Percentiles rank a stretch among this genome's conserved stretches.
Evolutionary conservation across 176 grass and related monocot species (phyloP).

Genomic region (Eleusine coracana): DNA sequence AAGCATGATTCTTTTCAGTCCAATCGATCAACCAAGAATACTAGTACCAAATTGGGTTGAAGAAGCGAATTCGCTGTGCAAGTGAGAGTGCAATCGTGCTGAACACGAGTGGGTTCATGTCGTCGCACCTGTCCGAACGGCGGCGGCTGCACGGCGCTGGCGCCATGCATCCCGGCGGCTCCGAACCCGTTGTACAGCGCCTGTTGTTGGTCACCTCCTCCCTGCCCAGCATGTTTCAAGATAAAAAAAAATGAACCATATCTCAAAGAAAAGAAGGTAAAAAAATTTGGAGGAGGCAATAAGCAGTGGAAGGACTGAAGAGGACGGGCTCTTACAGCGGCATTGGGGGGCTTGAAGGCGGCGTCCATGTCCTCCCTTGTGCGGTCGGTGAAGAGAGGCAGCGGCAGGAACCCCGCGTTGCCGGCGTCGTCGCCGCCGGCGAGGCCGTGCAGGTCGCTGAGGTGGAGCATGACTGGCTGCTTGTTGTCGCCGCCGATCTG

Average conservation of each 20-base stretch:
- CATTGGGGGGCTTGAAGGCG: constrained; percentile 63
- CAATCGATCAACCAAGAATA: constrained; percentile 20
- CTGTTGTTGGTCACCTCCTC: constrained; percentile 23
- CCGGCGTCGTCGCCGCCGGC: constrained; percentile 20
- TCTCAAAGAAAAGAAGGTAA: constrained; percentile 4
- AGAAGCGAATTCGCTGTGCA: neutral
- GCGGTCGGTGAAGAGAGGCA: constrained; percentile 59
- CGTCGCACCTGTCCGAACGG: constrained; percentile 47
- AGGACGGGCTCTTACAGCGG: constrained; percentile 48
- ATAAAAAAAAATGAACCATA: neutral
- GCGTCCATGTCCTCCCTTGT: constrained; percentile 58
- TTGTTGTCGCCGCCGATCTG: constrained; percentile 83
- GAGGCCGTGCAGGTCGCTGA: constrained; percentile 51
- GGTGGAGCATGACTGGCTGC: constrained; percentile 64
- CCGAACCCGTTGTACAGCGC: constrained; percentile 52
- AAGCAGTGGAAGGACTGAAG: neutral
- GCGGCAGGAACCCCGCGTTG: constrained; percentile 50
- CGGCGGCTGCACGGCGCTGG: constrained; percentile 21
- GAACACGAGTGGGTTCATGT: neutral
- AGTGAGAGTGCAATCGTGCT: neutral
- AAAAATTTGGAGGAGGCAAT: neutral
- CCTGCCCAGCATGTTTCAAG: constrained; percentile 24
- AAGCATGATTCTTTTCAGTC: neutral
- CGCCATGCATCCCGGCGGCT: constrained; percentile 37
- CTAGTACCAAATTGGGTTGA: neutral